Evolutionary conservation across 2,329 filamentous ascomycete genomes (phyloP).

Genomic region (Metarhizium rileyi): DNA sequence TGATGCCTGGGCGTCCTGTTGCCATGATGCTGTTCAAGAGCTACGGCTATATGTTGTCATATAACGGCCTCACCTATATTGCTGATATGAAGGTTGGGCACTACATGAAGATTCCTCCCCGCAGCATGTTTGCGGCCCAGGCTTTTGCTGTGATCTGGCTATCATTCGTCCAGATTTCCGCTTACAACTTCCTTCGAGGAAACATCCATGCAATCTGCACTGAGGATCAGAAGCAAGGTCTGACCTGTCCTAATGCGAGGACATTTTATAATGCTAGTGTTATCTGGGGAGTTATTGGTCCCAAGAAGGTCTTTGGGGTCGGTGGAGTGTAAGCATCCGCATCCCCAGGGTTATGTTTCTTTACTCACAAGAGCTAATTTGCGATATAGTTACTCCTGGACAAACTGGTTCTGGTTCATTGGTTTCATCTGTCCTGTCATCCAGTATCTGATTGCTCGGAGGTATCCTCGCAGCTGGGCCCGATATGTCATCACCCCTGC

Average conservation of each 20-base stretch:
- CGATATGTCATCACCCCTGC: slow-evolving; percentile 43
- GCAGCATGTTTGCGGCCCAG: slow-evolving; percentile 37
- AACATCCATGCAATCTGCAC: slow-evolving; percentile 46
- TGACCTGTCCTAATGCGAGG: slow-evolving; percentile 46
- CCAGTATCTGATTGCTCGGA: slow-evolving; percentile 38
- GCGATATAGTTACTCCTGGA: slow-evolving; percentile 30
- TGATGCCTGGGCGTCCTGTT: slow-evolving; percentile 35
- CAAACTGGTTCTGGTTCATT: slow-evolving; percentile 47
- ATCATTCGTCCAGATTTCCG: slow-evolving; percentile 26
- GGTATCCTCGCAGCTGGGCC: slow-evolving; percentile 34
- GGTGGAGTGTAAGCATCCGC: slow-evolving; percentile 18
- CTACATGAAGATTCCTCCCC: slow-evolving; percentile 44
- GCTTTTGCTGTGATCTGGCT: slow-evolving; percentile 31
- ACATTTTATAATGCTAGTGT: slow-evolving; percentile 52
- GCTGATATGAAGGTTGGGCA: slow-evolving; percentile 42
- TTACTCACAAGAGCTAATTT: neutral
- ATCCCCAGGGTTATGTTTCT: neutral
- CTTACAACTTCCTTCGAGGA: slow-evolving; percentile 30
- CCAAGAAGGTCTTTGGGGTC: slow-evolving; percentile 22
- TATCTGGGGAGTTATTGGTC: slow-evolving; percentile 51
- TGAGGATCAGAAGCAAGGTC: slow-evolving; percentile 34
- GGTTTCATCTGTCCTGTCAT: slow-evolving; percentile 37
- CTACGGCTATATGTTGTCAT: slow-evolving; percentile 35
- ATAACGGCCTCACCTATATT: slow-evolving; percentile 36
- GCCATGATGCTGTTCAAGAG: slow-evolving; percentile 42